Base-by-base conservation (phyloP, 192 early-diverging fungal genomes). In the Entomortierella lignicola region DNA sequence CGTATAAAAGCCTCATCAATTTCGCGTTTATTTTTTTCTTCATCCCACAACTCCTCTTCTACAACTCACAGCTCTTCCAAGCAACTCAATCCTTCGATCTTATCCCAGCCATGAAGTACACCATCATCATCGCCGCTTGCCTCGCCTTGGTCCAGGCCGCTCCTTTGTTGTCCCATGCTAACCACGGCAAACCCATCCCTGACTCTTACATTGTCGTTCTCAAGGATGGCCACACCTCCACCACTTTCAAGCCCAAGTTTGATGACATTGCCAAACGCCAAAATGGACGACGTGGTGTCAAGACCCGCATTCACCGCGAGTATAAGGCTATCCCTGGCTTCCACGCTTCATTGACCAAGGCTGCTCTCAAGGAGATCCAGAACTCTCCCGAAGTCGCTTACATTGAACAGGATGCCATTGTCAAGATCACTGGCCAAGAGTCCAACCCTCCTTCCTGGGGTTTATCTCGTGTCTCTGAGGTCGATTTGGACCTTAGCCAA, bases 171-270 rank as follows among this genome's bases (percentile, higher is more conserved):
- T 30, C 66, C 23, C 55, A 41, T 27, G 41, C 41, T 20, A 61
- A 18, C 59, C 27, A 17, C 11, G 68, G 57, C 4, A 44, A 53
- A 12, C 59, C 65, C 67, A 86, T 91, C 50, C 75, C 82, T 11
- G 88, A 89, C 74, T 84, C 65, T 39, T 91, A 91, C 84, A 88
- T 47, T 47, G 44, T 47, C 2, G 44, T 47, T 15, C 44, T 47
- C 44, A 47, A 47, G 15, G 44, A 47, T 91, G 25, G 87, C 90
- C 31, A 30, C 42, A 48, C 34, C 21, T 41, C 20, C 30, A 41
- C 42, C 29, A 52, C 47, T 21, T 41, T 62, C 41, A 37, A 62
- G 52, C 23, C 69, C 69, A 62, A 62, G 69, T 71, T 71, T 25
- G 52, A 62, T 18, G 52, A 25, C 39, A 62, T 71, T 41, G 60